Evolutionary conservation across 2,329 filamentous ascomycete genomes (phyloP).

Genomic region (Penicillium hesseltinei): DNA sequence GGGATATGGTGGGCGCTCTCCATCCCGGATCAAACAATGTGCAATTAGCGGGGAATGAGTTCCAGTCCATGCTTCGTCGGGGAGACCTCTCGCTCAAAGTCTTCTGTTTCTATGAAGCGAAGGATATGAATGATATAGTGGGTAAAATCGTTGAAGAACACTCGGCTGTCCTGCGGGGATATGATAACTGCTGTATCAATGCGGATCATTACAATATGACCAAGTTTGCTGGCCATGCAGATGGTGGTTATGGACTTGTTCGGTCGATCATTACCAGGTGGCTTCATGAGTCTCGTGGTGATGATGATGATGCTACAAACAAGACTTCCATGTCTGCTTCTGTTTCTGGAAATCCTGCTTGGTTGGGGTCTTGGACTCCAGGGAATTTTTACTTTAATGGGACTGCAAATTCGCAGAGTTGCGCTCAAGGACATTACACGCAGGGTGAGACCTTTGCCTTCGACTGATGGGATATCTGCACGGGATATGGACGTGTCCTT

Average conservation of each 20-base stretch:
- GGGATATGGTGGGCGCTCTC: not conserved
- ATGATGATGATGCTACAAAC: not conserved
- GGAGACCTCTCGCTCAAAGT: conserved; percentile 5
- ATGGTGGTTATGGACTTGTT: conserved; percentile 4
- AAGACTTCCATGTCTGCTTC: not conserved
- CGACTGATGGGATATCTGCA: not conserved
- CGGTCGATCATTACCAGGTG: not conserved
- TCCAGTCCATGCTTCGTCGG: conserved; percentile 7
- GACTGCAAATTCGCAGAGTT: not conserved
- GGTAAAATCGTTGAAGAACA: conserved; percentile 14
- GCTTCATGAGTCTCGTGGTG: not conserved
- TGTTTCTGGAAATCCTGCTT: not conserved
- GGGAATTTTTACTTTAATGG: not conserved
- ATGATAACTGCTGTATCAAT: conserved; percentile 4
- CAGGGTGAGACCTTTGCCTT: not conserved
- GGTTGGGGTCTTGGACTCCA: conserved; percentile 1
- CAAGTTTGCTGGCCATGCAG: not conserved
- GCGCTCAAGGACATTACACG: not conserved
- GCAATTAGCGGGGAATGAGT: conserved; percentile 3
- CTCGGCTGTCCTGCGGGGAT: conserved; percentile 8
- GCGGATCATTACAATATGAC: conserved; percentile 11
- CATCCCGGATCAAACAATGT: conserved; percentile 1
- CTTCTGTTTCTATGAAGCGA: conserved; percentile 14
- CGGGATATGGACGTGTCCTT: no score
- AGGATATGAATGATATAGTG: conserved; percentile 3